phyloP scores from a whole-genome alignment of 2,329 filamentous ascomycete species.

The Botrytis cinerea region DNA sequence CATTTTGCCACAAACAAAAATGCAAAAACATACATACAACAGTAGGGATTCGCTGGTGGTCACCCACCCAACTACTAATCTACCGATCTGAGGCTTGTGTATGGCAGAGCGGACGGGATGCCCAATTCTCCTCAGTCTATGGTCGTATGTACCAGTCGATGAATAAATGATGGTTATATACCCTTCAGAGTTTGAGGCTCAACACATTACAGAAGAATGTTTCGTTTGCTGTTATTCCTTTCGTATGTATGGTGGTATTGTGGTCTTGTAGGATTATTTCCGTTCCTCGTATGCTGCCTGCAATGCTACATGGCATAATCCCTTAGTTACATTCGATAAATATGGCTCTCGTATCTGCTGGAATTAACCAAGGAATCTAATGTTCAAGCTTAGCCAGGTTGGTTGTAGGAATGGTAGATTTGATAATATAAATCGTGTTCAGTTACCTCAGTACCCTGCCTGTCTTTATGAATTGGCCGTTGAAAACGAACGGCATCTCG shows the following conservation, averaged over 20 bases:
- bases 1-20: background rate
- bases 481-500: background rate
- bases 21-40: background rate
- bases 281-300: background rate
- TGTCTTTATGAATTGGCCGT: slow-evolving; percentile 1
- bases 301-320: slow-evolving; percentile 3
- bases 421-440: slow-evolving; percentile 8
- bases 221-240: background rate
- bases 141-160: background rate
- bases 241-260: background rate
- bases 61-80: slow-evolving; percentile 18
- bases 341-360: slow-evolving; percentile 12
- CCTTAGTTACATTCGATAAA: background rate
- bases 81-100: slow-evolving; percentile 10
- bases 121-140: slow-evolving; percentile 10
- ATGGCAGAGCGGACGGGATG: slow-evolving; percentile 18
- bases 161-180: background rate
- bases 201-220: no score
- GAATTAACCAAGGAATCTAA: background rate
- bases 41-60: slow-evolving; percentile 16
- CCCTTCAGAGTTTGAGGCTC: rapidly evolving
- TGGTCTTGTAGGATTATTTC: background rate
- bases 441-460: background rate
- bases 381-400: background rate
- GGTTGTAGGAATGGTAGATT: slow-evolving; percentile 1